A percentile compares a stretch with the other conserved stretches of the same genome.
These are phyloP conservation scores for Waitea zeae DNA, from an alignment of 1,284 basidiomycete genomes.

Conservation along the genomic window DNA sequence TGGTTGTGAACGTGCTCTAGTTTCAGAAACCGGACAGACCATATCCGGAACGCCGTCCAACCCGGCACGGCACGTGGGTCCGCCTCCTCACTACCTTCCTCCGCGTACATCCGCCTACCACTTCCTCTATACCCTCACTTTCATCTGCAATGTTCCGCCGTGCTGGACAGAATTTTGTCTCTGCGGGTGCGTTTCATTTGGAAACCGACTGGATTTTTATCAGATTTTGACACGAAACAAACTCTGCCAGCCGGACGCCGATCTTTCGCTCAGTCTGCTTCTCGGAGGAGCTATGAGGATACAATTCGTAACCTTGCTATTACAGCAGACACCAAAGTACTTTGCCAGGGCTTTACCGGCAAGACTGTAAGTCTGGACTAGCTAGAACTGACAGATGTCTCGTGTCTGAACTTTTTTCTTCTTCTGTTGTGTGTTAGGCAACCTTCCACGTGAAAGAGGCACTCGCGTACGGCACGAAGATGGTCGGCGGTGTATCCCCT, in stretches of 20 bases:
- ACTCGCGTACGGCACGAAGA: conserved; percentile 86
- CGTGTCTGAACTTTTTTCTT: conserved; percentile 2
- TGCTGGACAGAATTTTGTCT: conserved; percentile 35
- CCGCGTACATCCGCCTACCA: no score
- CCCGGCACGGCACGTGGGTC: no score
- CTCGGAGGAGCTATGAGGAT: conserved; percentile 67
- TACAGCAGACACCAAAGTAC: conserved; percentile 88
- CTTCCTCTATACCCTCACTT: background rate
- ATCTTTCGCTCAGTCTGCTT: conserved; percentile 62
- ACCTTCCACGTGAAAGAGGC: conserved; percentile 97
- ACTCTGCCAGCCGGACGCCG: conserved; percentile 39
- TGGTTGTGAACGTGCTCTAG: no score
- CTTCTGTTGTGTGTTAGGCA: conserved; percentile 61
- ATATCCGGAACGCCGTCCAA: background rate
- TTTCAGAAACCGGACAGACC: background rate
- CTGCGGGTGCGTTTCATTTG: conserved; percentile 24
- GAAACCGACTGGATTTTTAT: background rate
- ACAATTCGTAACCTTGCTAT: conserved; percentile 87
- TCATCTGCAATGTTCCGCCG: conserved; percentile 33
- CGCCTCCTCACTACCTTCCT: no score
- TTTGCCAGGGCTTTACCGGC: conserved; percentile 91
- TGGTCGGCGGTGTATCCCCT: conserved; percentile 96
- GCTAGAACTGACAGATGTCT: background rate
- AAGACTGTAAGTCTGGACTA: conserved; percentile 95
- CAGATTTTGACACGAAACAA: conserved; percentile 3